phyloP scores from a whole-genome alignment of 768 basidiomycete species.

The Astraeus odoratus region DNA sequence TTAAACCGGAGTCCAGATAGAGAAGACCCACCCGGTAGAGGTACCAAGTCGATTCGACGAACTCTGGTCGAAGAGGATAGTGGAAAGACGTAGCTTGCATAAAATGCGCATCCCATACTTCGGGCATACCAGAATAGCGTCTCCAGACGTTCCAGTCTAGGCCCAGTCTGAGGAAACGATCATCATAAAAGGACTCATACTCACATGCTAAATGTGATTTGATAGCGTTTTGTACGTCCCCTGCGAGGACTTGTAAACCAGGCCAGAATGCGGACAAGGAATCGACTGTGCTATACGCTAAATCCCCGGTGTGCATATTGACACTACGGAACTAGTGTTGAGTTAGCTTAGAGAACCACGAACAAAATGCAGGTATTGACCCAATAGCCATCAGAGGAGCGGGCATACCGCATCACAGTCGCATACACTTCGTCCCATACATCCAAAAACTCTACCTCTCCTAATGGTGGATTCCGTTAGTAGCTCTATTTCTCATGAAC shows the following conservation, averaged over 20 bases:
- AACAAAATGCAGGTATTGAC: conserved; percentile 31
- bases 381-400: conserved; percentile 83
- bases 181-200: conserved; percentile 15
- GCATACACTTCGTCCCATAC: conserved; percentile 82
- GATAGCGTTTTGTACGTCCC: conserved; percentile 85
- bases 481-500: neutral
- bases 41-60: conserved; percentile 95
- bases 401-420: conserved; percentile 78
- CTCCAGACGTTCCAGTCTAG: conserved; percentile 92
- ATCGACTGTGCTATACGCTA: conserved; percentile 76
- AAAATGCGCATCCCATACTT: conserved; percentile 81
- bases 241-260: conserved; percentile 85
- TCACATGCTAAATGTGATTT: conserved; percentile 85
- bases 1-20: neutral
- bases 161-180: conserved; percentile 1
- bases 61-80: conserved; percentile 84
- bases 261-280: conserved; percentile 96
- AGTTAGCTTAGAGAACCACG: conserved; percentile 1
- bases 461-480: conserved; percentile 30
- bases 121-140: conserved; percentile 81
- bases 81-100: conserved; percentile 67
- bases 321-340: conserved; percentile 69
- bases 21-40: conserved; percentile 69
- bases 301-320: conserved; percentile 72
- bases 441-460: conserved; percentile 73